A percentile compares a stretch with the other conserved stretches of the same genome.
Evolutionary conservation across 306 rosid species (phyloP).

Genomic region (Comarum palustre): DNA sequence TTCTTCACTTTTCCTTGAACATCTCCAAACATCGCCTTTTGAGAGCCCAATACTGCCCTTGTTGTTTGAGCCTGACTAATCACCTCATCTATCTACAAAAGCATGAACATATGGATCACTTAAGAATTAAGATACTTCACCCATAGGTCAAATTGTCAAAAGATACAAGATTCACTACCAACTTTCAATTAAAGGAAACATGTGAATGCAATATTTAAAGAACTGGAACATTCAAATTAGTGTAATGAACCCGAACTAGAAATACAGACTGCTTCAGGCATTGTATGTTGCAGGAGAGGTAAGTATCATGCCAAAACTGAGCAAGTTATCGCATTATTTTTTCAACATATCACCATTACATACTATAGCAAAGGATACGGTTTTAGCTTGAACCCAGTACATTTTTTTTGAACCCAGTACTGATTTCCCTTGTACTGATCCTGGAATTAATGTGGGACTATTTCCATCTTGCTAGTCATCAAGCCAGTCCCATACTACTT

Average conservation of each 20-base stretch:
- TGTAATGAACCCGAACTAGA: not conserved
- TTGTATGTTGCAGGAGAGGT: not conserved
- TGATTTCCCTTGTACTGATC: not conserved
- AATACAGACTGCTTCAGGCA: not conserved
- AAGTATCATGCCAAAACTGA: not conserved
- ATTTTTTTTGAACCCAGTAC: not conserved
- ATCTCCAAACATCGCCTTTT: constrained; percentile 77
- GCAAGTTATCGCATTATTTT: not conserved
- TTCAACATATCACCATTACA: not conserved
- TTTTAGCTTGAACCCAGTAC: not conserved
- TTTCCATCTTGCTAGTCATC: not conserved
- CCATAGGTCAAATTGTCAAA: not conserved
- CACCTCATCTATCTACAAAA: constrained; percentile 85
- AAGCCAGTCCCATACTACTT: not conserved
- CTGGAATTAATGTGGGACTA: constrained; percentile 2
- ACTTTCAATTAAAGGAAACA: not conserved
- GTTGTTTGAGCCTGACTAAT: constrained; percentile 99
- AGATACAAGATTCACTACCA: not conserved
- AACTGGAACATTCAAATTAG: not conserved
- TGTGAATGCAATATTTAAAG: not conserved
- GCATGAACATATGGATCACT: not conserved
- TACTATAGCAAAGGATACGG: not conserved
- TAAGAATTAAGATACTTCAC: not conserved
- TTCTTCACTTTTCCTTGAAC: constrained; percentile 93
- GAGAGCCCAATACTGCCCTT: constrained; percentile 78